Evolutionary conservation across 805 yeast species (phyloP), one percentile per base, ranked within the genome.

Genomic region (Kodamaea leandrae): DNA sequence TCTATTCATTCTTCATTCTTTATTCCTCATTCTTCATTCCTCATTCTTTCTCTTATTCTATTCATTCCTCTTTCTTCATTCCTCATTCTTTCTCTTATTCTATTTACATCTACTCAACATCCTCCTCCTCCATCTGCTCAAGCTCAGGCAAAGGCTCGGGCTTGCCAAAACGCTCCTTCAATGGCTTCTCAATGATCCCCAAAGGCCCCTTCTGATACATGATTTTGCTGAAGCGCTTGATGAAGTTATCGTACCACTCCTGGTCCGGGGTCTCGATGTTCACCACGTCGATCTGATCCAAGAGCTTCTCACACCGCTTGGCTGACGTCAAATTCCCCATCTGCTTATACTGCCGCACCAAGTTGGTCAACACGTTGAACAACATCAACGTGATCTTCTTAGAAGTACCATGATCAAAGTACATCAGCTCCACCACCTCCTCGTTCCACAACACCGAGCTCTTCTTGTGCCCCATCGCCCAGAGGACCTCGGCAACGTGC

Each of bases 101-200:
- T 10, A 27, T 10, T n/a, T 13, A 14, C 16, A 4, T 33, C 34
- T 50, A 55, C 44, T 65, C 71, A 20, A 47, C 59, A 42, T 69
- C 73, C 49, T 69, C 73, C 3, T 58, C 63, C 48, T 69, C 75
- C 45, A 59, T 60, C 51, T 68, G 70, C 49, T 68, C 72, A 10
- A 69, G 51, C 30, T 66, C 68, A 8, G 61, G 64, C 4, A 67
- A 42, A 23, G 59, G 49, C 34, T 53, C 52, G 1, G 68, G 61
- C 4, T 55, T 57, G 0, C 73, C 73, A 38, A 64, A 60, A 32
- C 75, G 51, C 45, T 69, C 75, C 4, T 51, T 46, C 27, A 69
- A 48, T 2, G 64, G 67, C 48, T 67, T 69, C 39, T 65, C 72
- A 15, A 69, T 47, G 16, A 69, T 54, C 3, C 73, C 74, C 32